Evolutionary conservation across 2,329 filamentous ascomycete species (phyloP).

Genomic region (Botryotinia calthae): DNA sequence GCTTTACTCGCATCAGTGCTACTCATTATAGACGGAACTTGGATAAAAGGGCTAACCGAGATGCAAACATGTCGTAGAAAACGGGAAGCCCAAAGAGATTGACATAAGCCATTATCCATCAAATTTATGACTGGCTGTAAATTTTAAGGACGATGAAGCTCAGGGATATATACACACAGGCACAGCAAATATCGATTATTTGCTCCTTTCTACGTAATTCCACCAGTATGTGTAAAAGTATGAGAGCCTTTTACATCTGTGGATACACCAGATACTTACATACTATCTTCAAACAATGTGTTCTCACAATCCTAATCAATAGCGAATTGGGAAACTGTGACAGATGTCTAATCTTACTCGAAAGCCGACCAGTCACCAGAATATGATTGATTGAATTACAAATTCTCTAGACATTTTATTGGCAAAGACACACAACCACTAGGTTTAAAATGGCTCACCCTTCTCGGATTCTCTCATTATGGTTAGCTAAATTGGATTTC

Average conservation of each 20-base stretch:
- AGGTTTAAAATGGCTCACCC: not conserved
- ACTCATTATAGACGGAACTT: not conserved
- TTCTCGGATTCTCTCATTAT: not conserved
- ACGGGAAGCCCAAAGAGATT: not conserved
- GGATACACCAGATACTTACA: not conserved
- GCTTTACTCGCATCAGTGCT: not conserved
- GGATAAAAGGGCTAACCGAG: not conserved
- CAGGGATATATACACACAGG: not conserved
- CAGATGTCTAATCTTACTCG: not conserved
- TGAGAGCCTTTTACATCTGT: no score
- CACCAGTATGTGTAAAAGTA: not conserved
- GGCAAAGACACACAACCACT: not conserved
- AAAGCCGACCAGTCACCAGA: not conserved
- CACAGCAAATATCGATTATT: no score
- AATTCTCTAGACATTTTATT: not conserved
- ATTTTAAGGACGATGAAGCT: no score
- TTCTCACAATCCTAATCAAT: not conserved
- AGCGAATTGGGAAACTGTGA: not conserved
- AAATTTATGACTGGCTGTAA: not conserved
- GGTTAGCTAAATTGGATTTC: not conserved
- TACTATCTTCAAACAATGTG: not conserved
- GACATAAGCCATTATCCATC: not conserved
- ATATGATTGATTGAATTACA: not conserved
- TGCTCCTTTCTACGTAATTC: not conserved
- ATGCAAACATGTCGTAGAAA: not conserved